These are phyloP conservation scores for Ustilago shanxiensis DNA, from an alignment of 1,284 basidiomycete species.

Conservation along the genomic window DNA sequence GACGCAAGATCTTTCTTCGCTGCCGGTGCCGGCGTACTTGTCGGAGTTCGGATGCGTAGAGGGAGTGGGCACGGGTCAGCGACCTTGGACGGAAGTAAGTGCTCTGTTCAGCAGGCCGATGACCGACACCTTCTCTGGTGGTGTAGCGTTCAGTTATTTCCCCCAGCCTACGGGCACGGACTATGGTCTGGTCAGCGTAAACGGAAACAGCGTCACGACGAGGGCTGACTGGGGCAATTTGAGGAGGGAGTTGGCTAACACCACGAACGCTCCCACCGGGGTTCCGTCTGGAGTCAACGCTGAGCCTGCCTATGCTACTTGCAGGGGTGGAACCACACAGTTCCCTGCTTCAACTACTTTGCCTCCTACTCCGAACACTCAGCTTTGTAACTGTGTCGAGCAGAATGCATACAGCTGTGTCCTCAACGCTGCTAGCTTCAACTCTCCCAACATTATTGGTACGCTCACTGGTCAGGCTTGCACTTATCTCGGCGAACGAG, in stretches of 20 bases:
- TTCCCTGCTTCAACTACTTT: constrained; percentile 79
- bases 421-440: constrained; percentile 77
- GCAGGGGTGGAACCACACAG: constrained; percentile 76
- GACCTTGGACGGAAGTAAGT: constrained; percentile 83
- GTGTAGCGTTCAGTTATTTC: constrained; percentile 79
- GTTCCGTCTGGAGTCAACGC: constrained; percentile 76
- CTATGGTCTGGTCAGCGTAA: constrained; percentile 87
- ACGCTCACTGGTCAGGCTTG: constrained; percentile 79
- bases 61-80: constrained; percentile 77
- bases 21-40: constrained; percentile 87
- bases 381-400: constrained; percentile 83
- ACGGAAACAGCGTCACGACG: constrained; percentile 76
- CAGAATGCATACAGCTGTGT: constrained; percentile 77
- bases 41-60: constrained; percentile 81
- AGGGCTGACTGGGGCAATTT: constrained; percentile 80
- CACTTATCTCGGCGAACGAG: constrained; percentile 76
- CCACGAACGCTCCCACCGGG: constrained; percentile 76
- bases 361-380: constrained; percentile 84
- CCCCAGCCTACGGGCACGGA: constrained; percentile 75
- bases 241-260: constrained; percentile 76
- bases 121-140: constrained; percentile 85
- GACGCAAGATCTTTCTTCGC: constrained; percentile 71
- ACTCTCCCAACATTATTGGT: constrained; percentile 80
- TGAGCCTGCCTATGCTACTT: constrained; percentile 76
- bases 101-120: constrained; percentile 81